phyloP scores from a whole-genome alignment of 495 filamentous ascomycete genomes.

The Neurospora sp. region DNA sequence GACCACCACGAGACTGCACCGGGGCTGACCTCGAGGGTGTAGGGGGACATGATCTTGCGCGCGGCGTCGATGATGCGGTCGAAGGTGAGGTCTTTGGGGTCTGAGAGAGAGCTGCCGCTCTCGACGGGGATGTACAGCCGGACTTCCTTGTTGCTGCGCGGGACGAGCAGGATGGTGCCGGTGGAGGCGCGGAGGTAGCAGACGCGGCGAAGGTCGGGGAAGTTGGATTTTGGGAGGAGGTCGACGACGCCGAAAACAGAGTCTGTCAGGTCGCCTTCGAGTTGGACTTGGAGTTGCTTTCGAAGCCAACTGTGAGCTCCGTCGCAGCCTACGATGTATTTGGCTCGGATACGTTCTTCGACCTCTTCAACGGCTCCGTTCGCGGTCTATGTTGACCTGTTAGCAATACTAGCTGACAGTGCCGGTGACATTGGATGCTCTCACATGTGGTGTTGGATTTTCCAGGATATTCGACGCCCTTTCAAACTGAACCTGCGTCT shows the following conservation, averaged over 20 bases:
- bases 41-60: constrained; percentile 48
- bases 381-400: constrained; percentile 20
- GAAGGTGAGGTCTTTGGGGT: constrained; percentile 36
- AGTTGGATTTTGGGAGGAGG: constrained; percentile 55
- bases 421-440: background rate
- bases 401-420: constrained; percentile 17
- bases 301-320: constrained; percentile 55
- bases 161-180: constrained; percentile 60
- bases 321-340: constrained; percentile 61
- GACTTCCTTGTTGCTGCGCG: constrained; percentile 49
- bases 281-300: constrained; percentile 39
- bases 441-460: background rate
- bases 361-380: constrained; percentile 16
- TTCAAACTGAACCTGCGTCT: constrained; percentile 16
- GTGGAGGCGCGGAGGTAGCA: constrained; percentile 45
- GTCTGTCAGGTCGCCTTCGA: constrained; percentile 53
- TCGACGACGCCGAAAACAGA: constrained; percentile 56
- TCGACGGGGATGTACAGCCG: constrained; percentile 62
- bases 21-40: too few species aligned
- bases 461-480: background rate
- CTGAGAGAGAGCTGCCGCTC: constrained; percentile 30
- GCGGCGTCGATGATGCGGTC: constrained; percentile 49
- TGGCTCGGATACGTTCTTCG: constrained; percentile 37
- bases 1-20: constrained; percentile 30
- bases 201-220: constrained; percentile 62